These are phyloP conservation scores for Trametes gibbosa DNA, from an alignment of 768 basidiomycete genomes.

Conservation along the genomic window DNA sequence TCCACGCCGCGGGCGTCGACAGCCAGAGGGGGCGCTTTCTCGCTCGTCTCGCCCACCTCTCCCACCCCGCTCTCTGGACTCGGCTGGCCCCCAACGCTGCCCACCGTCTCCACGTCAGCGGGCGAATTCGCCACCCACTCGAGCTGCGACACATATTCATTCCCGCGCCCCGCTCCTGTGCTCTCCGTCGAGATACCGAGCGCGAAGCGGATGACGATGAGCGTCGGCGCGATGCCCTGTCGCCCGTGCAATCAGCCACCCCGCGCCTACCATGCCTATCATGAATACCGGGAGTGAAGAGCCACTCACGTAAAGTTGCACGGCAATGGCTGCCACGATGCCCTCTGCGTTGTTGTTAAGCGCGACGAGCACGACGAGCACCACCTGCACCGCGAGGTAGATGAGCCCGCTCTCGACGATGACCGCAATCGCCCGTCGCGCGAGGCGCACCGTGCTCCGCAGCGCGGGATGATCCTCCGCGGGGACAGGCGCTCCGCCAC, in stretches of 20 bases:
- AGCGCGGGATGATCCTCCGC: neutral
- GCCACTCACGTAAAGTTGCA: slow-evolving; percentile 39
- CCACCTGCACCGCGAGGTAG: slow-evolving; percentile 38
- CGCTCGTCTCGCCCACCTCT: too few species aligned
- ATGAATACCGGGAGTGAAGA: neutral
- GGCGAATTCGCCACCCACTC: too few species aligned
- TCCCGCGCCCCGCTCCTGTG: too few species aligned
- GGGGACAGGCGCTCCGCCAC: too few species aligned
- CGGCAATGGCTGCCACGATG: slow-evolving; percentile 35
- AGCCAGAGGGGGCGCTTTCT: too few species aligned
- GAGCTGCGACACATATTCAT: too few species aligned
- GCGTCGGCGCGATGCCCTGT: slow-evolving; percentile 23
- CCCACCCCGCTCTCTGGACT: too few species aligned
- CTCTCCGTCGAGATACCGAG: slow-evolving; percentile 6
- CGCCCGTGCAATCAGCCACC: neutral
- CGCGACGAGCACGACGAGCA: slow-evolving; percentile 40
- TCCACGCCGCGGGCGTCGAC: too few species aligned
- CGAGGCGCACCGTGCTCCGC: neutral
- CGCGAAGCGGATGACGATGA: slow-evolving; percentile 20
- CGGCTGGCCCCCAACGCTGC: too few species aligned
- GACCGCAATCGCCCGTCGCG: slow-evolving; percentile 30
- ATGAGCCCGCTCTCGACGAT: slow-evolving; percentile 40
- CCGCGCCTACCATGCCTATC: neutral
- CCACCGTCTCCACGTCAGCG: too few species aligned
- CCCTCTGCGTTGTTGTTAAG: slow-evolving; percentile 33